phyloP scores from a whole-genome alignment of 345 rosid genomes.

The Hibiscus mutabilis region DNA sequence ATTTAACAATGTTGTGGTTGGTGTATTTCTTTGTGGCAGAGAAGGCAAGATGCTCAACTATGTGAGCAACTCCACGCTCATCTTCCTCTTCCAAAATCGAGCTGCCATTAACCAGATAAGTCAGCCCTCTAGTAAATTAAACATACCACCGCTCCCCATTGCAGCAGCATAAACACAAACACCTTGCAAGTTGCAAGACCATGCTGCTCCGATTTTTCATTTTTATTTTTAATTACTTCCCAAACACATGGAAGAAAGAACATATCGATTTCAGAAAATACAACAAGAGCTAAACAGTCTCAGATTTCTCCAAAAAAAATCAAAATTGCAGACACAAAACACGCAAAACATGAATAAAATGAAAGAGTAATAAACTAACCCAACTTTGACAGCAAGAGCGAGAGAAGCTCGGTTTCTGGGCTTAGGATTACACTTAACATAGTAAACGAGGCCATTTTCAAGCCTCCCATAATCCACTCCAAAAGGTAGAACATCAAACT shows the following conservation, averaged over 20 bases:
- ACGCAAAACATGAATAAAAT: not conserved
- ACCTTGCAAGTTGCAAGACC: no score
- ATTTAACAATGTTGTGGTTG: slow-evolving; percentile 83
- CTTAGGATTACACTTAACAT: slow-evolving; percentile 76
- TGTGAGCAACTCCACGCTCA: slow-evolving; percentile 94
- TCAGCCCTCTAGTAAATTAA: no score
- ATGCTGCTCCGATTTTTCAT: no score
- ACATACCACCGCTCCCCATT: no score
- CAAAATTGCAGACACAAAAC: not conserved
- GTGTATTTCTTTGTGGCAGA: slow-evolving; percentile 78
- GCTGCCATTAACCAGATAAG: slow-evolving; percentile 52
- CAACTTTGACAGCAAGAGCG: slow-evolving; percentile 78
- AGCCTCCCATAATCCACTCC: slow-evolving; percentile 77
- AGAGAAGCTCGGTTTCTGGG: slow-evolving; percentile 91
- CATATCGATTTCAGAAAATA: not conserved
- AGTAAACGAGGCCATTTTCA: slow-evolving; percentile 74
- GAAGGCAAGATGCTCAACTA: slow-evolving; percentile 96
- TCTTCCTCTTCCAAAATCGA: slow-evolving; percentile 95
- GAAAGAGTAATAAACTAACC: slow-evolving; percentile 30
- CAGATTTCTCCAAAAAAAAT: not conserved
- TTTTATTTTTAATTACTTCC: no score
- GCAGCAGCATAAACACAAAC: not conserved
- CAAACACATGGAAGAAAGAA: no score
- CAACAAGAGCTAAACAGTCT: not conserved
- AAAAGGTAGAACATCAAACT: slow-evolving; percentile 50